These are phyloP conservation scores for Pelargonium cotyledonis DNA, from an alignment of 441 rosid species.

Conservation along the genomic window DNA sequence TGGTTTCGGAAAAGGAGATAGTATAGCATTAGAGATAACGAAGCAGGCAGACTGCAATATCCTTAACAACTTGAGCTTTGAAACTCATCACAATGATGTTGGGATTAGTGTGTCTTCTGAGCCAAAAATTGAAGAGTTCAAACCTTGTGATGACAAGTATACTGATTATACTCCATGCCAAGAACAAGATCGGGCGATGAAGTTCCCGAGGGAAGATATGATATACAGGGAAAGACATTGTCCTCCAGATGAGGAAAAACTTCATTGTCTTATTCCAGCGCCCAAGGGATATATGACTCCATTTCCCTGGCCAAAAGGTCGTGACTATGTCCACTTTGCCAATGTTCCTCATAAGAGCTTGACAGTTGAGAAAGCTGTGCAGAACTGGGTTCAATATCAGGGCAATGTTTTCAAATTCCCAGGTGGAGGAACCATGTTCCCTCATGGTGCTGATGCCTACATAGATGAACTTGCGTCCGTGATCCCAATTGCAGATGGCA, in stretches of 20 bases:
- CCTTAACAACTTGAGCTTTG: conserved; percentile 64
- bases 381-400: conserved; percentile 96
- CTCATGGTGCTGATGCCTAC: conserved; percentile 95
- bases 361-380: conserved; percentile 97
- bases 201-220: conserved; percentile 89
- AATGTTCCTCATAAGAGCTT: conserved; percentile 95
- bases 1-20: conserved; percentile 96
- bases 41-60: conserved; percentile 77
- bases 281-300: conserved; percentile 94
- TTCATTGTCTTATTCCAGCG: conserved; percentile 77
- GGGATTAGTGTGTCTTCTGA: conserved; percentile 38
- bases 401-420: conserved; percentile 94
- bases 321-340: conserved; percentile 91
- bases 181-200: conserved; percentile 93
- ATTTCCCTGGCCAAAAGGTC: conserved; percentile 96
- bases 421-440: conserved; percentile 97
- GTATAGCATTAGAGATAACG: conserved; percentile 80
- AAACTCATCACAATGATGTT: conserved; percentile 79
- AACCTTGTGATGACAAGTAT: conserved; percentile 58
- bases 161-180: conserved; percentile 95
- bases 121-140: conserved; percentile 42
- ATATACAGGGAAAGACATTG: conserved; percentile 89
- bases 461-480: conserved; percentile 88
- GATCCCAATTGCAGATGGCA: conserved; percentile 77
- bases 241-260: conserved; percentile 55